Evolutionary conservation across 1,139 yeast species (phyloP), one percentile per base, ranked within the genome.

Genomic region (Scheffersomyces lignicola): DNA sequence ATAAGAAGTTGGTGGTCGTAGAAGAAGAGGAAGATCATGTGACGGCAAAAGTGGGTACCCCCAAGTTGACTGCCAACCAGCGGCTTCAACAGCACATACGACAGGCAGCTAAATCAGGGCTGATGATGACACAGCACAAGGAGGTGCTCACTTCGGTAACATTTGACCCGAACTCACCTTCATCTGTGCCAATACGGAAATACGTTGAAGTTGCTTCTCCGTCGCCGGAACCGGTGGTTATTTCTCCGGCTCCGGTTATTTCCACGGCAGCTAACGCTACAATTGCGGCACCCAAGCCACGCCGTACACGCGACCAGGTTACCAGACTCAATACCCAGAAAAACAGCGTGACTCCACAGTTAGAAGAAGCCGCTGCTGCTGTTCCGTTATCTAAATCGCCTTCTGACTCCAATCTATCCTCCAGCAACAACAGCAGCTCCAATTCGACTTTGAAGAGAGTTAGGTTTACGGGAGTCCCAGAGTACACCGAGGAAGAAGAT

Each of bases 401-500:
- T 13, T 34, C 36, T 6, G 33, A 43, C 5, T 33, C 44, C 11
- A 27, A 38, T 2, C 9, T 17, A 13, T 37, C 44, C 3, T 29
- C 44, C n/a, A 38, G 29, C 15, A 34, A 37, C 11, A 42, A 38
- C 20, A 30, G 32, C 29, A 23, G 32, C 22, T 21, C 33, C 24
- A 14, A 34, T 11, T 30, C 37, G 3, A 18, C 34, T 7, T 17
- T 24, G 3, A 76, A 74, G 42, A 70, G 58, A 41, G 81, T 77
- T 5, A 52, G 82, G 24, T 77, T 77, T 42, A 57, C 58, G 3
- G 81, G 81, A 1, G 81, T 77, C 3, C 67, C 76, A 1, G 73
- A 64, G 34, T 77, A 74, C 42, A 52, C 69, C 1, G 77, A 67
- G 27, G 76, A 69, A 7, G 83, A 77, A 48, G 83, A 77, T 55